Evolutionary conservation across 192 early-diverging fungal species (phyloP).

Genomic region (Mortierella hygrophila): DNA sequence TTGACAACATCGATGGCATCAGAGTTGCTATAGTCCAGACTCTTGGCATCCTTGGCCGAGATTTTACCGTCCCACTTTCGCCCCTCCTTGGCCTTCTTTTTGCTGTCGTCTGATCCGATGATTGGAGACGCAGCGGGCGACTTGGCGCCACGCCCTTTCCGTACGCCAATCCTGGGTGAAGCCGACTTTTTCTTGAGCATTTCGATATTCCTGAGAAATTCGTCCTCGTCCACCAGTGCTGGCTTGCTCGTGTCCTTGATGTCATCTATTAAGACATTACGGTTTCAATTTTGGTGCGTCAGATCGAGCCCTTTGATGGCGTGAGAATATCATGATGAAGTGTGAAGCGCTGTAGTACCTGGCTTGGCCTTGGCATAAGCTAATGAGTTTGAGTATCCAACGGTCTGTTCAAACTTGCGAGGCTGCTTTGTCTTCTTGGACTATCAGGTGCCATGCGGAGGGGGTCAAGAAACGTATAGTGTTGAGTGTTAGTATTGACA

Average conservation of each 20-base stretch:
- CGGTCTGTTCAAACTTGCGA: slow-evolving; percentile 85
- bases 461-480: neutral
- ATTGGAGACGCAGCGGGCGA: slow-evolving; percentile 38
- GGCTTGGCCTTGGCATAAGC: slow-evolving; percentile 51
- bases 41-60: slow-evolving; percentile 66
- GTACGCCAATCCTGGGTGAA: slow-evolving; percentile 47
- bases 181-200: slow-evolving; percentile 56
- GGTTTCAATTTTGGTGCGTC: neutral
- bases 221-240: slow-evolving; percentile 59
- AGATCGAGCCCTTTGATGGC: neutral
- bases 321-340: neutral
- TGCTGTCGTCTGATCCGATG: slow-evolving; percentile 30
- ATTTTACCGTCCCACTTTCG: slow-evolving; percentile 86
- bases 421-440: slow-evolving; percentile 68
- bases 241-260: slow-evolving; percentile 16
- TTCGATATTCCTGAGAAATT: slow-evolving; percentile 64
- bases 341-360: slow-evolving; percentile 4
- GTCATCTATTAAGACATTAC: slow-evolving; percentile 11
- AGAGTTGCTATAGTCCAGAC: slow-evolving; percentile 64
- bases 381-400: slow-evolving; percentile 67
- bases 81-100: slow-evolving; percentile 59
- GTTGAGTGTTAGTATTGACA: neutral
- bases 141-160: slow-evolving; percentile 33
- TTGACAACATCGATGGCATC: slow-evolving; percentile 28
- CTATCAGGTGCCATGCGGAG: neutral